phyloP scores from a whole-genome alignment of 176 grass and related monocot genomes.

The sorghum (Sorghum bicolor) region DNA sequence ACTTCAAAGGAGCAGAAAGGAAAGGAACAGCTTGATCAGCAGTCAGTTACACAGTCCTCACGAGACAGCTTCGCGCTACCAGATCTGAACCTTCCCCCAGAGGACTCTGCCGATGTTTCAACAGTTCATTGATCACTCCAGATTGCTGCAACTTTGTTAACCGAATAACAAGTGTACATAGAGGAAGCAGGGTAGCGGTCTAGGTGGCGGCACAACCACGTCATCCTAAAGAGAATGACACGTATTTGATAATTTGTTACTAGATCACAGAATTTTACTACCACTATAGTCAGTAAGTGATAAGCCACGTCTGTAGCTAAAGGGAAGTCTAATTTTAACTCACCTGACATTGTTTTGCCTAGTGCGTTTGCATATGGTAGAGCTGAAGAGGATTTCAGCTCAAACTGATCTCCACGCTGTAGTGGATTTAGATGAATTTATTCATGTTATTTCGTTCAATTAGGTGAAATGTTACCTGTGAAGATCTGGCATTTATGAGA shows the following conservation, averaged over 20 bases:
- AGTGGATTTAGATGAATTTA: slow-evolving; percentile 33
- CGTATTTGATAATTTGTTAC: slow-evolving; percentile 28
- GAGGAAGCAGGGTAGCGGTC: slow-evolving; percentile 48
- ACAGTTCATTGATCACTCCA: slow-evolving; percentile 29
- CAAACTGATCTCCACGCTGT: slow-evolving; percentile 19
- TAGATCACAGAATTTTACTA: slow-evolving; percentile 34
- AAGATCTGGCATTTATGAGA: background rate
- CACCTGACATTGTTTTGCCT: slow-evolving; percentile 27
- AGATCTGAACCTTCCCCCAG: slow-evolving; percentile 49
- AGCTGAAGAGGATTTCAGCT: slow-evolving; percentile 28
- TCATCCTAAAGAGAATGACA: slow-evolving; percentile 26
- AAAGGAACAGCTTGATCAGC: slow-evolving; percentile 30
- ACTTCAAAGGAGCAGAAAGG: slow-evolving; percentile 35
- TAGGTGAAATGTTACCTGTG: background rate
- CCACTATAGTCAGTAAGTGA: slow-evolving; percentile 16
- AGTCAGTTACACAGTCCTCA: background rate
- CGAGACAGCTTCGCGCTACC: slow-evolving; percentile 38
- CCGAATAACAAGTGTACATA: slow-evolving; percentile 53
- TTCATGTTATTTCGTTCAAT: slow-evolving; percentile 42
- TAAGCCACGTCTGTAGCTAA: slow-evolving; percentile 28
- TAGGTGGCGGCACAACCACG: slow-evolving; percentile 18
- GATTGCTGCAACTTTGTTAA: slow-evolving; percentile 16
- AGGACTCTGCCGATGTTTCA: slow-evolving; percentile 35
- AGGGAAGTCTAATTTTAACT: slow-evolving; percentile 21
- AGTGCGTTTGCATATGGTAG: slow-evolving; percentile 14